phyloP scores from a whole-genome alignment of 352 stramenopile genomes.

The Detonula confervacea region DNA sequence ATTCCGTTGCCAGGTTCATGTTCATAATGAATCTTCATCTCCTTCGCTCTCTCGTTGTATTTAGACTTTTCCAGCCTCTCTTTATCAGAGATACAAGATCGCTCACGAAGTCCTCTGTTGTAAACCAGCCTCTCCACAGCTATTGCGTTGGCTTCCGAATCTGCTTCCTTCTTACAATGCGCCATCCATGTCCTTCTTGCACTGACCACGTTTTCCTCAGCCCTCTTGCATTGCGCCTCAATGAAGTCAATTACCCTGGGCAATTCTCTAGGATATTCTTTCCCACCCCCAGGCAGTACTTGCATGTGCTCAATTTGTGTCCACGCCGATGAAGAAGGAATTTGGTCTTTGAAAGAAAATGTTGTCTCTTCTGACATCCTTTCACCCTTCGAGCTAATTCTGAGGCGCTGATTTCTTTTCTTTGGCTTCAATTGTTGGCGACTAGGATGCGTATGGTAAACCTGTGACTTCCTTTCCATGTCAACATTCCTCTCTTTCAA shows the following conservation, averaged over 20 bases:
- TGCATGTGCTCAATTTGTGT: slow-evolving; percentile 39
- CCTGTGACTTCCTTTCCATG: background rate
- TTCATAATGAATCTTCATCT: slow-evolving; percentile 47
- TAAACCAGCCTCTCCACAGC: slow-evolving; percentile 52
- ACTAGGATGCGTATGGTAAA: background rate
- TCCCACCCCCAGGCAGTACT: slow-evolving; percentile 22
- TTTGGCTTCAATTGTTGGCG: background rate
- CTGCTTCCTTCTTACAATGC: slow-evolving; percentile 39
- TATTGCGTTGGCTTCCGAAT: slow-evolving; percentile 26
- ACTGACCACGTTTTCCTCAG: slow-evolving; percentile 28
- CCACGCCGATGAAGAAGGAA: slow-evolving; percentile 4
- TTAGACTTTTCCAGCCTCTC: slow-evolving; percentile 57
- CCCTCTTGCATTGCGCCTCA: slow-evolving; percentile 45
- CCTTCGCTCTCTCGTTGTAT: slow-evolving; percentile 36
- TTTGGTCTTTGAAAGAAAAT: background rate
- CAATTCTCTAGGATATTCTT: slow-evolving; percentile 38
- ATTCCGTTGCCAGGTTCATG: slow-evolving; percentile 42
- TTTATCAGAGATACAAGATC: slow-evolving; percentile 31
- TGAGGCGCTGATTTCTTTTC: background rate
- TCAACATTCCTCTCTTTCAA: slow-evolving; percentile 26
- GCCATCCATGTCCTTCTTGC: slow-evolving; percentile 35
- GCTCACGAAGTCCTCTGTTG: slow-evolving; percentile 51
- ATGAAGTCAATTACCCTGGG: slow-evolving; percentile 40
- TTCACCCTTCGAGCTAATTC: background rate
- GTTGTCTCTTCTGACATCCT: background rate